A percentile compares a stretch with the other conserved stretches of the same genome.
Evolutionary conservation across 768 basidiomycete genomes (phyloP).

Genomic region (Leccinum olivaceopallidum): DNA sequence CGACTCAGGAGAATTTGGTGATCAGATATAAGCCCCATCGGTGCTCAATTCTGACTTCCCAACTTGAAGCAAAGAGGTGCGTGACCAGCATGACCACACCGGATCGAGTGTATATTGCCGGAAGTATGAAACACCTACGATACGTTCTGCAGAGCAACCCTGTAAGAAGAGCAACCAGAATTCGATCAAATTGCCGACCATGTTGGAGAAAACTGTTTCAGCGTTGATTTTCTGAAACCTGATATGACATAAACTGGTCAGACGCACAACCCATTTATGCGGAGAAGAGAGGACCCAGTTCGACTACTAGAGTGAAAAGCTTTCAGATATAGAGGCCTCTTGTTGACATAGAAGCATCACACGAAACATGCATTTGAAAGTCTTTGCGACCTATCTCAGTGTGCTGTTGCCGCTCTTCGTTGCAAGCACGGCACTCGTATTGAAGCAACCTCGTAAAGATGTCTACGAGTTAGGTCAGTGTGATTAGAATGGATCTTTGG

Average conservation of each 20-base stretch:
- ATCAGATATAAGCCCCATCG: too few relatives aligned
- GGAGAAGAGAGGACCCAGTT: not conserved
- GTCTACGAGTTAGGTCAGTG: not conserved
- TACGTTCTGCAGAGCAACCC: too few relatives aligned
- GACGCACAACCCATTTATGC: not conserved
- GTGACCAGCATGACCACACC: not conserved
- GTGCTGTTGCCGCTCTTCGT: conserved; percentile 3
- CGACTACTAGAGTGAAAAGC: too few relatives aligned
- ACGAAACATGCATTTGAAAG: conserved; percentile 2
- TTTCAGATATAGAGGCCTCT: too few relatives aligned
- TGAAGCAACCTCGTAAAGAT: not conserved
- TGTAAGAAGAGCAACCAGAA: not conserved
- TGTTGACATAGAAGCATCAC: not conserved
- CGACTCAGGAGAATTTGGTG: not conserved
- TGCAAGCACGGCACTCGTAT: not conserved
- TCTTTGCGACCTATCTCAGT: not conserved
- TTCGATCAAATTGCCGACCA: not conserved
- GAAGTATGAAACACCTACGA: not conserved
- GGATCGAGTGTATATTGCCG: not conserved
- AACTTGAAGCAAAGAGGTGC: not conserved
- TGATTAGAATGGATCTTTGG: not conserved
- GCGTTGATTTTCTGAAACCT: not conserved
- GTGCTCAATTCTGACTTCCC: too few relatives aligned
- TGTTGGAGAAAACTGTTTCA: not conserved
- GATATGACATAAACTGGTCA: not conserved